These are phyloP conservation scores for Zopfochytrium polystomum DNA, from an alignment of 371 early-diverging fungal genomes.

Conservation along the genomic window DNA sequence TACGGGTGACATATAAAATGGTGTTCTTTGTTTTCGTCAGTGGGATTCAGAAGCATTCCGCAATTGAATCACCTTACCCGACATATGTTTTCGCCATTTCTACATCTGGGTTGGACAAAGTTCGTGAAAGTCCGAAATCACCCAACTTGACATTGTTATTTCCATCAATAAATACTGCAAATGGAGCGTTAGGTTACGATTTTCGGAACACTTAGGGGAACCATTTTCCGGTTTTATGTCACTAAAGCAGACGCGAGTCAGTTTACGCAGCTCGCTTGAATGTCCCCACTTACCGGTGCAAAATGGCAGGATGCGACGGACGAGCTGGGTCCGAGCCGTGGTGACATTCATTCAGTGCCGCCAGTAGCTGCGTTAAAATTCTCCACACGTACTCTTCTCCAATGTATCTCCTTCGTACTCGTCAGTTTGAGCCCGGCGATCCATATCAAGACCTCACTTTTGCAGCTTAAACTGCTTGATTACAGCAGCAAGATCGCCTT, in stretches of 20 bases:
- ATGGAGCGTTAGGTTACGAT: neutral
- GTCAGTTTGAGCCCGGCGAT: too few relatives aligned
- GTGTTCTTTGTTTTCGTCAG: slow-evolving; percentile 46
- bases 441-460: too few relatives aligned
- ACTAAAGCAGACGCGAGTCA: too few relatives aligned
- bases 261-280: too few relatives aligned
- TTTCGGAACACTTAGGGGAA: too few relatives aligned
- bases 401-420: too few relatives aligned
- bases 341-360: slow-evolving; percentile 67
- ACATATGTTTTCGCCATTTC: slow-evolving; percentile 69
- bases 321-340: slow-evolving; percentile 28
- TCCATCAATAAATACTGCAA: slow-evolving; percentile 56
- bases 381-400: slow-evolving; percentile 63
- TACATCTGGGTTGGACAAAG: slow-evolving; percentile 51
- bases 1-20: slow-evolving; percentile 78
- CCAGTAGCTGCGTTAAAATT: slow-evolving; percentile 55
- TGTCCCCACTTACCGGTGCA: too few relatives aligned
- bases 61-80: slow-evolving; percentile 43
- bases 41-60: neutral
- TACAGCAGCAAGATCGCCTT: slow-evolving; percentile 58
- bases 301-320: slow-evolving; percentile 21
- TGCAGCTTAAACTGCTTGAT: slow-evolving; percentile 56
- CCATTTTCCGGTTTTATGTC: slow-evolving; percentile 73
- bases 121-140: slow-evolving; percentile 67
- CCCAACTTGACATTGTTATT: slow-evolving; percentile 64